Base-by-base conservation (phyloP, 805 yeast genomes). In the Starmera caribaea region DNA sequence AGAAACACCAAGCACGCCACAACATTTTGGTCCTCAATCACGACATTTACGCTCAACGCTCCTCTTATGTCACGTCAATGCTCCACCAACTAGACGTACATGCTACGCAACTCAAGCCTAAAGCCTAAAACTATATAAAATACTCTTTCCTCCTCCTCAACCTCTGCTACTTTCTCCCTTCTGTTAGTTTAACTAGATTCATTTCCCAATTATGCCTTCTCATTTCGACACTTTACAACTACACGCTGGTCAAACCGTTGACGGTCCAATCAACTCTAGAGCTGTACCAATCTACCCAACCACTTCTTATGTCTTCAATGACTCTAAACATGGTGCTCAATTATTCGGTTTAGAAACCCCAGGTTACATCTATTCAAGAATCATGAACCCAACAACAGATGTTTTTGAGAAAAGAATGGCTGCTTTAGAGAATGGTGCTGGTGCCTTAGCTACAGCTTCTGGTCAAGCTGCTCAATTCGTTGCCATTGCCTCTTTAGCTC, bases 391-490 rank as follows among this genome's bases (percentile, higher is more conserved):
- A 46, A 90, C 98, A 44, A 81, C 73, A 42, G 95, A 83, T 53
- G 90, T 84, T 21, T 83, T 90, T 46, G 98, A 90, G 65, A 76
- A 84, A 59, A 76, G 98, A 66, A 72, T 90, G 44, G 94, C 96
- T 40, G 94, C 94, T 38, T 73, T 90, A 44, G 98, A 90, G 65
- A 81, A 83, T 42, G 98, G 97, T 56, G 80, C 79, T 38, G 95
- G 83, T 43, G 97, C 95, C 4, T 65, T 90, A 41, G 94, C 96
- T 7, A 81, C 82, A 21, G 63, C 95, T 16, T 88, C 97, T n/a
- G 98, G 98, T 45, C 96, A 89, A 66, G 90, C 97, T 40, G 97
- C 97, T 24, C 96, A 89, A 61, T 76, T 87, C 49, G 58, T 83
- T 43, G 95, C 96, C 16, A 69, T 88, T 58, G 72, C 84, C 30